Percentiles rank a stretch among this genome's conserved stretches.
Conservation (phyloP, 2,329 filamentous ascomycete genomes). For the Fusarium begoniae region DNA sequence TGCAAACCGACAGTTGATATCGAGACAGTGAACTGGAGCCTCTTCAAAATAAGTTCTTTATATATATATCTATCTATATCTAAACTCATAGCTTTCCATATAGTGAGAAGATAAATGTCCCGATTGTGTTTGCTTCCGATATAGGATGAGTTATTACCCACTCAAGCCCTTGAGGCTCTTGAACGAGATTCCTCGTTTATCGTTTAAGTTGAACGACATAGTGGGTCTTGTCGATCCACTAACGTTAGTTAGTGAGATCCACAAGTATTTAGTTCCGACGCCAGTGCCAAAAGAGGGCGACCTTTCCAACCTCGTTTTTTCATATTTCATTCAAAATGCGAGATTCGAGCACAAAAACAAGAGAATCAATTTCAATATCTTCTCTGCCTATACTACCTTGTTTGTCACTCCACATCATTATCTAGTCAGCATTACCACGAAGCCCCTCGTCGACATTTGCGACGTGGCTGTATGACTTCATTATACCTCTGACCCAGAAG, state of each 20-base stretch:
- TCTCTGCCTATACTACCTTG: background rate
- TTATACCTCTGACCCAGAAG: background rate
- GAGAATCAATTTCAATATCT: rapidly evolving
- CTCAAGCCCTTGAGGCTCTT: background rate
- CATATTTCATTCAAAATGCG: background rate
- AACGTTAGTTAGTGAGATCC: background rate
- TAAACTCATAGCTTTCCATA: rapidly evolving
- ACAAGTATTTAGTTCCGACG: background rate
- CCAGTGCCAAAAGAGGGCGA: background rate
- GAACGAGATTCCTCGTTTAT: background rate
- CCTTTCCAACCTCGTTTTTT: background rate
- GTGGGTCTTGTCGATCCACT: background rate
- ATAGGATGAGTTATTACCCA: too few species aligned
- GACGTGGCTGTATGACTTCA: background rate
- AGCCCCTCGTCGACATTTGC: background rate
- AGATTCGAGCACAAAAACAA: rapidly evolving
- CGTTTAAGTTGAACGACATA: background rate
- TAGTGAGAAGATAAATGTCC: too few species aligned
- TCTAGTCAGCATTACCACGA: background rate
- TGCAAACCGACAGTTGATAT: too few species aligned
- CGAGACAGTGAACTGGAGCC: too few species aligned
- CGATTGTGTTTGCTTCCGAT: too few species aligned
- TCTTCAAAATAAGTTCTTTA: too few species aligned
- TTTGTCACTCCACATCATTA: background rate
- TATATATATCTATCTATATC: too few species aligned